These are phyloP conservation scores for Fusarium nygamai DNA, from an alignment of 2,329 filamentous ascomycete species.

Conservation along the genomic window DNA sequence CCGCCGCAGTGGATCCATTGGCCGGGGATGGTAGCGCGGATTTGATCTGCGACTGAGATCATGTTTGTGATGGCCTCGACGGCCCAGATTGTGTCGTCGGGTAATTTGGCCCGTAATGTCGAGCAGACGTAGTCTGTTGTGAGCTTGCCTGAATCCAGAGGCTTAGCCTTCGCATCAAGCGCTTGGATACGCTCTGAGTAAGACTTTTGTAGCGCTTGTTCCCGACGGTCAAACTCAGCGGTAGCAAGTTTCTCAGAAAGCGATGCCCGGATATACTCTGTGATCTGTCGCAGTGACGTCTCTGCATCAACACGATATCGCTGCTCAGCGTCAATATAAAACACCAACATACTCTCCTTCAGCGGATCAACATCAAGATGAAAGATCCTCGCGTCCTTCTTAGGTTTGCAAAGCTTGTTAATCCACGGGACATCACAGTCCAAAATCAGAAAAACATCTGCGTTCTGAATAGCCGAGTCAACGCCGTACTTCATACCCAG, in stretches of 20 bases:
- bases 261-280: background rate
- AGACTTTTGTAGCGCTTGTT: background rate
- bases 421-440: slow-evolving; percentile 32
- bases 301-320: slow-evolving; percentile 15
- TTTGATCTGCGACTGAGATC: background rate
- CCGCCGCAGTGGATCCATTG: slow-evolving; percentile 21
- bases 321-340: slow-evolving; percentile 16
- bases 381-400: background rate
- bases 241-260: background rate
- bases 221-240: background rate
- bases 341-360: slow-evolving; percentile 9
- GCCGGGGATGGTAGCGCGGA: slow-evolving; percentile 1
- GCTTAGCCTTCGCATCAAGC: background rate
- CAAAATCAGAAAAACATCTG: slow-evolving; percentile 15
- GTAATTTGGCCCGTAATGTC: background rate
- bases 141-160: background rate
- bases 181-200: background rate
- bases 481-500: slow-evolving; percentile 21
- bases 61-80: slow-evolving; percentile 18
- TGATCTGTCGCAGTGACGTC: background rate
- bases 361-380: slow-evolving; percentile 24
- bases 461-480: background rate
- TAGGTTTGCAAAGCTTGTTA: slow-evolving; percentile 2
- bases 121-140: slow-evolving; percentile 6
- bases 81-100: background rate